Evolutionary conservation across 2,329 filamentous ascomycete species (phyloP), one percentile per base, ranked within the genome.

Genomic region (Capronia americana): DNA sequence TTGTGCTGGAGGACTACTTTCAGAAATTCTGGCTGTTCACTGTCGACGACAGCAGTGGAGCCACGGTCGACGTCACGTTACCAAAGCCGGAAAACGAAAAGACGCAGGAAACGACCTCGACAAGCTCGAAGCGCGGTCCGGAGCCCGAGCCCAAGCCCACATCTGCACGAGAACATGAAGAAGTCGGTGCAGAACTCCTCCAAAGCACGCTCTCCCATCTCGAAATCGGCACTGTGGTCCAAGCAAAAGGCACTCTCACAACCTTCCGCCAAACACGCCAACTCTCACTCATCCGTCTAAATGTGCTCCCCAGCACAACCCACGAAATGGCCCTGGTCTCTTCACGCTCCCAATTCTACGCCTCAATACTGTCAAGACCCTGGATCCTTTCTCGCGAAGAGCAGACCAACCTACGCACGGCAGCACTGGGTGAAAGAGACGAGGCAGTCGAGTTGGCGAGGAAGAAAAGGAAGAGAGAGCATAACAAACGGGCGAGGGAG

Each of bases 31-130:
- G 69, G 65, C 64, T 87, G 51, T 77, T 89, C 44, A 84, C 82
- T 0, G 70, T 90, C 11, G 87, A 90, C 74, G 87, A 90, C 70
- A 84, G 86, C 71, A 88, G 85, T 74, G 87, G 87, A 41, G 79
- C 78, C 0, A 86, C 80, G 4, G 80, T 89, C 63, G 86, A 88
- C 56, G 77, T 88, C 20, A 81, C 85, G 23, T 80, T 83, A 48
- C 75, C 75, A 6, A 79, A 79, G 67, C 71, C 72, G 41, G 74
- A 12, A 72, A 75, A 14, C 69, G 72, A 24, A 71, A 70, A 57
- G 20, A 55, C 23, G 20, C 10, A 17, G 20, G 48, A 12, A 8
- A 26, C 48, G 20, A 17, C 20, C 6, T n/a, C 17, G 5, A n/a
- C 17, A n/a, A 44, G 38, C 38, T 44, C 3, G 2, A 44, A 44